Percentiles rank a stretch among this genome's conserved stretches.
Evolutionary conservation across 495 filamentous ascomycete genomes (phyloP).

Genomic region (Hypoxylon perforatum): DNA sequence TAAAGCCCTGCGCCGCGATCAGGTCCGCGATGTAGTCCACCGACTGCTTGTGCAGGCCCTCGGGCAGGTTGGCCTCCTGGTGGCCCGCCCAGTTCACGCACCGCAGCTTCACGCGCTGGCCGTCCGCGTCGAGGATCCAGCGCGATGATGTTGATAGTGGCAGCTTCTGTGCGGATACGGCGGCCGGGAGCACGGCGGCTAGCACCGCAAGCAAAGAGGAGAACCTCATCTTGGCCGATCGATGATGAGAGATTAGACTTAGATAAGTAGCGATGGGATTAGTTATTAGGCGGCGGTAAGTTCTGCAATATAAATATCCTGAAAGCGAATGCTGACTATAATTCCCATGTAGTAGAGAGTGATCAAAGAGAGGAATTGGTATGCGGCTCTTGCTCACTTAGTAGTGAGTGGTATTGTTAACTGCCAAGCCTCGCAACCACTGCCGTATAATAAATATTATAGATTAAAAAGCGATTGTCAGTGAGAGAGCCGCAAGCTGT

Average conservation of each 20-base stretch:
- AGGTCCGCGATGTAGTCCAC: slow-evolving; percentile 54
- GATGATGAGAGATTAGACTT: not conserved
- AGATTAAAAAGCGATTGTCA: slow-evolving; percentile 17
- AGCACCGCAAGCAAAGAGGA: slow-evolving; percentile 34
- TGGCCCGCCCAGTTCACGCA: slow-evolving; percentile 66
- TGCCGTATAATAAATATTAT: slow-evolving; percentile 3
- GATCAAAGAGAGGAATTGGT: slow-evolving; percentile 6
- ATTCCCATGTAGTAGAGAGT: not conserved
- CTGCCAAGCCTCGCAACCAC: not conserved
- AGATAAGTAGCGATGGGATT: slow-evolving; percentile 5
- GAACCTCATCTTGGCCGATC: slow-evolving; percentile 36
- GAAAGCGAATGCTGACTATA: not conserved
- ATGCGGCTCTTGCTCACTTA: slow-evolving; percentile 6
- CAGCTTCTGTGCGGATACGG: slow-evolving; percentile 41
- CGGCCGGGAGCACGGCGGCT: slow-evolving; percentile 39
- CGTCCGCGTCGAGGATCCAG: slow-evolving; percentile 61
- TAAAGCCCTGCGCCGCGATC: slow-evolving; percentile 58
- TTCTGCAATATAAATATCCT: slow-evolving; percentile 1
- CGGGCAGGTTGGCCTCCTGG: slow-evolving; percentile 60
- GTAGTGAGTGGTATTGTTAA: slow-evolving; percentile 1
- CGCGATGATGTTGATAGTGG: slow-evolving; percentile 58
- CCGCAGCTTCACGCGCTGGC: slow-evolving; percentile 60
- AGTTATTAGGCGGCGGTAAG: not conserved
- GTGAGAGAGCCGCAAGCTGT: slow-evolving; percentile 2
- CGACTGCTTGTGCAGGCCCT: slow-evolving; percentile 60